Conservation (phyloP, 768 basidiomycete genomes). For the Tylopilus plumbeoviolaceoides region DNA sequence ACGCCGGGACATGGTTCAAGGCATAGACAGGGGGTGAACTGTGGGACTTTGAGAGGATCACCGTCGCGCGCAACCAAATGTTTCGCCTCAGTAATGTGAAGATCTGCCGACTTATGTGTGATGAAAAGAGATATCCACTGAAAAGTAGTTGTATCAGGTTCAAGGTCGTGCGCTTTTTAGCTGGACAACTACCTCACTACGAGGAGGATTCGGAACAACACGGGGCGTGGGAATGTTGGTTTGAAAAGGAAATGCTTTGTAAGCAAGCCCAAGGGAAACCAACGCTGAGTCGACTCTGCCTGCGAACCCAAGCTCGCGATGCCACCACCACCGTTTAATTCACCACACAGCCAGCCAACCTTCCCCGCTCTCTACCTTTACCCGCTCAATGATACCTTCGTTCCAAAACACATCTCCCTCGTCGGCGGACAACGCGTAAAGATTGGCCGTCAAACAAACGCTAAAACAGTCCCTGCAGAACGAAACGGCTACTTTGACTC, state of each 20-base stretch:
- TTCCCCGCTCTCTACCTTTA: constrained; percentile 65
- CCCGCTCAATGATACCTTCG: constrained; percentile 91
- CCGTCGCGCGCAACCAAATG: too few species aligned
- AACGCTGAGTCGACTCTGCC: constrained; percentile 12
- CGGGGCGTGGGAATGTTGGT: constrained; percentile 4
- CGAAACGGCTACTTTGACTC: constrained; percentile 97
- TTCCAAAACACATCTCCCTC: constrained; percentile 91
- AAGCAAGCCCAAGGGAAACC: constrained; percentile 11
- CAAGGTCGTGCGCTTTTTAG: too few species aligned
- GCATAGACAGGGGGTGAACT: too few species aligned
- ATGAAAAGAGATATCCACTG: too few species aligned
- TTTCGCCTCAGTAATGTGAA: too few species aligned
- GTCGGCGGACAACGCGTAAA: constrained; percentile 61
- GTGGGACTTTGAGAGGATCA: too few species aligned
- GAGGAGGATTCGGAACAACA: too few species aligned
- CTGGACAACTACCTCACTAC: too few species aligned
- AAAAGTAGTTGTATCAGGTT: too few species aligned
- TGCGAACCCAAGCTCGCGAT: constrained; percentile 20
- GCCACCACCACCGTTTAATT: constrained; percentile 33
- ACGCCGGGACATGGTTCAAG: too few species aligned
- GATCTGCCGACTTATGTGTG: too few species aligned
- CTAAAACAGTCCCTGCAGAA: constrained; percentile 89
- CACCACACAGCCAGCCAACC: constrained; percentile 22
- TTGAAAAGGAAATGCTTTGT: constrained; percentile 1
- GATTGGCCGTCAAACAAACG: constrained; percentile 95